A percentile compares a stretch with the other conserved stretches of the same genome.
These are phyloP conservation scores for Marasmius tenuissimus DNA, from an alignment of 1,284 basidiomycete genomes.

Conservation along the genomic window DNA sequence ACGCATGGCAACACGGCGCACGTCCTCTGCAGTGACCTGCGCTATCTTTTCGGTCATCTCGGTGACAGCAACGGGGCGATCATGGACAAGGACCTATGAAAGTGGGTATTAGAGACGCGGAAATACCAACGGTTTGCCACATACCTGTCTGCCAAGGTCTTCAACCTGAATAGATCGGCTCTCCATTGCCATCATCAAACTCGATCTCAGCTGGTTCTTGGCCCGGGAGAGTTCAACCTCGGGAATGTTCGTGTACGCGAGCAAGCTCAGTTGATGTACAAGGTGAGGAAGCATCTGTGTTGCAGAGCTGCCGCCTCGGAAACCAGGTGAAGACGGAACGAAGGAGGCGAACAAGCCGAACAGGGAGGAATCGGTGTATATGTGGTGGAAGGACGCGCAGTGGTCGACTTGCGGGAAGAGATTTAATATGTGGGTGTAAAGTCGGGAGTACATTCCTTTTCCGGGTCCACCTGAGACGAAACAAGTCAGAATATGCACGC, in stretches of 20 bases:
- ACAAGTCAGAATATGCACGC: constrained; percentile 16
- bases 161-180: constrained; percentile 90
- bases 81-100: constrained; percentile 85
- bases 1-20: constrained; percentile 73
- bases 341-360: constrained; percentile 95
- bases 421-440: constrained; percentile 41
- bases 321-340: constrained; percentile 63
- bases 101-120: neutral
- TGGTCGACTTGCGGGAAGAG: constrained; percentile 2
- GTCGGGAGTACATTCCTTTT: constrained; percentile 98
- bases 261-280: constrained; percentile 78
- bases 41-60: constrained; percentile 96
- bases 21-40: constrained; percentile 68
- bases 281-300: constrained; percentile 82
- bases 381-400: constrained; percentile 93
- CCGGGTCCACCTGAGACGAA: constrained; percentile 78
- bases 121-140: constrained; percentile 14
- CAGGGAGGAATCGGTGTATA: constrained; percentile 92
- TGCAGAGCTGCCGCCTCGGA: constrained; percentile 59
- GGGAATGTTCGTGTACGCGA: constrained; percentile 69
- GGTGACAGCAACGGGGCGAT: constrained; percentile 81
- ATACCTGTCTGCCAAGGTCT: constrained; percentile 82
- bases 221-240: constrained; percentile 79
- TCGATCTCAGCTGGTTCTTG: constrained; percentile 95
- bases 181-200: constrained; percentile 95